phyloP scores from a whole-genome alignment of 495 filamentous ascomycete genomes.

The Talaromyces stipitatus region DNA sequence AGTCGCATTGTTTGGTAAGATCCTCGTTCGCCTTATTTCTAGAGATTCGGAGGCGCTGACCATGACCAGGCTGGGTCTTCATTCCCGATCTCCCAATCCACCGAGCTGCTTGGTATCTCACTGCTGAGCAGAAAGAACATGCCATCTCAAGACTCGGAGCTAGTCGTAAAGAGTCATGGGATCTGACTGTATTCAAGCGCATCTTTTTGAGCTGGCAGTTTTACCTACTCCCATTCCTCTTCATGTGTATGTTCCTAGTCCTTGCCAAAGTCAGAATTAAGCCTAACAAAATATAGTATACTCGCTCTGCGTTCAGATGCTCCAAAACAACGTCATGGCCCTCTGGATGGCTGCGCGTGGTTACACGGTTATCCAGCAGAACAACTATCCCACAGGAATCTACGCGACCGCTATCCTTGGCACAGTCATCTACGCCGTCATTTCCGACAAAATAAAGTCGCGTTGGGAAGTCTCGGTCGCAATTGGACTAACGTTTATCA shows the following conservation, averaged over 20 bases:
- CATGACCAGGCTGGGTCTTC: constrained; percentile 22
- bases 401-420: constrained; percentile 26
- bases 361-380: constrained; percentile 25
- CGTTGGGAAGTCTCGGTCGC: constrained; percentile 28
- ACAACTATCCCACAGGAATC: constrained; percentile 26
- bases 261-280: neutral
- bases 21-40: constrained; percentile 9
- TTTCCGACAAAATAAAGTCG: constrained; percentile 26
- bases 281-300: constrained; percentile 14
- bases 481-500: constrained; percentile 25
- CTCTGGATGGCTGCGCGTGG: constrained; percentile 28
- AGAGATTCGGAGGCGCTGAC: neutral
- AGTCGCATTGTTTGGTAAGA: constrained; percentile 44
- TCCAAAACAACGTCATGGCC: constrained; percentile 29
- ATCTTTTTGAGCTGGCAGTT: constrained; percentile 29
- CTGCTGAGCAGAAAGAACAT: constrained; percentile 23
- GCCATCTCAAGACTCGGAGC: constrained; percentile 18
- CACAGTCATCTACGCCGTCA: constrained; percentile 22
- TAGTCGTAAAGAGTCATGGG: constrained; percentile 18
- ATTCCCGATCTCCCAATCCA: constrained; percentile 28
- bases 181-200: constrained; percentile 21
- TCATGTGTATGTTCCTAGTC: constrained; percentile 19
- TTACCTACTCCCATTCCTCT: constrained; percentile 25
- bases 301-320: constrained; percentile 24
- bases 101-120: constrained; percentile 26